Percentiles rank a stretch among this genome's conserved stretches.
Evolutionary conservation across 2,329 filamentous ascomycete species (phyloP).

Genomic region (Aspergillus quadrilineatus): DNA sequence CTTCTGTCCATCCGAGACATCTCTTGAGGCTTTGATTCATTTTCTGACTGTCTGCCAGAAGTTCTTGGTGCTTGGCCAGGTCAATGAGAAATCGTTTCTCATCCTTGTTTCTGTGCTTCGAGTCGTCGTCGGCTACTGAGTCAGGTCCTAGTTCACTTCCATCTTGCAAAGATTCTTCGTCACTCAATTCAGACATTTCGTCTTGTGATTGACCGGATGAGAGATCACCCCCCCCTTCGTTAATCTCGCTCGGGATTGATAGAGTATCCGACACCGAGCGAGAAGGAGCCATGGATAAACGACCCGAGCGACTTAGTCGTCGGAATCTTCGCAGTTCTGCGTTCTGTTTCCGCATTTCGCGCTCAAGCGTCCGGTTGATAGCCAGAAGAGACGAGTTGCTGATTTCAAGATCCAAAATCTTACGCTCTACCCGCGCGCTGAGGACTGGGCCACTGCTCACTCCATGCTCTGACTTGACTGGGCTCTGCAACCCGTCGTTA

Average conservation of each 20-base stretch:
- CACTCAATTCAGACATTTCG: constrained; percentile 40
- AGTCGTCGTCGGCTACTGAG: constrained; percentile 39
- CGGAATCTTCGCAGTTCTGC: constrained; percentile 82
- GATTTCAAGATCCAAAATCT: constrained; percentile 94
- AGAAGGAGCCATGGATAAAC: constrained; percentile 61
- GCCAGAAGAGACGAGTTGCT: constrained; percentile 92
- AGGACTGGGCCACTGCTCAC: constrained; percentile 71
- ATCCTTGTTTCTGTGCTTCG: constrained; percentile 66
- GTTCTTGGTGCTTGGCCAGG: constrained; percentile 80
- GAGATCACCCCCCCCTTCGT: constrained; percentile 35
- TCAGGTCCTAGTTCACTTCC: constrained; percentile 39
- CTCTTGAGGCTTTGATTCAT: constrained; percentile 92
- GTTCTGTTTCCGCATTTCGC: constrained; percentile 87
- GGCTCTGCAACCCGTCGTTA: constrained; percentile 55
- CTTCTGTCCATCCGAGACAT: constrained; percentile 86
- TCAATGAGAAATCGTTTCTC: constrained; percentile 83
- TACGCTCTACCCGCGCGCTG: constrained; percentile 87
- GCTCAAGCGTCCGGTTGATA: constrained; percentile 89
- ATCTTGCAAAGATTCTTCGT: constrained; percentile 39
- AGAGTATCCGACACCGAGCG: constrained; percentile 47
- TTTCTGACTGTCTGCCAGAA: constrained; percentile 86
- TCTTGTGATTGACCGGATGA: constrained; percentile 32
- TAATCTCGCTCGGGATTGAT: constrained; percentile 48
- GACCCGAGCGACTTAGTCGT: constrained; percentile 78
- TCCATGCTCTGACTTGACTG: constrained; percentile 44